Evolutionary conservation across 1,284 basidiomycete species (phyloP).

Genomic region (Trametes polyzona): DNA sequence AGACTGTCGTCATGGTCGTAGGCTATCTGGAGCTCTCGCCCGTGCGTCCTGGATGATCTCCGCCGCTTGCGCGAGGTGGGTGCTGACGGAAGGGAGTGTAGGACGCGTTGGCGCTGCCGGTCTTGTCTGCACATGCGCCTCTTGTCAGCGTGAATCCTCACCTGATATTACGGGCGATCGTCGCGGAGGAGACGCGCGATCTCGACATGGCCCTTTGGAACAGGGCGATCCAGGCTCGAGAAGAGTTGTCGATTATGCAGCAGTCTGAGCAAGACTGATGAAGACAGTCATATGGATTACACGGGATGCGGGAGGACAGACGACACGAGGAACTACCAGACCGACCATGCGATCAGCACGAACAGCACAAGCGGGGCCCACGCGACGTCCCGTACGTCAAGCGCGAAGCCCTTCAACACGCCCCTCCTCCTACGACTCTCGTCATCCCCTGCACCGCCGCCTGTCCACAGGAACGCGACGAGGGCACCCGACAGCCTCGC

Average conservation of each 20-base stretch:
- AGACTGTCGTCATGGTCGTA: conserved; percentile 52
- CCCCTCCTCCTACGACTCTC: conserved; percentile 26
- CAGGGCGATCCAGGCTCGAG: conserved; percentile 35
- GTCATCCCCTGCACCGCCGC: conserved; percentile 1
- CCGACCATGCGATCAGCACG: conserved; percentile 31
- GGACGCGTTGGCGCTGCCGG: conserved; percentile 18
- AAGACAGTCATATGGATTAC: not conserved
- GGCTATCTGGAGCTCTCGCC: conserved; percentile 55
- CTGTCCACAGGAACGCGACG: conserved; percentile 20
- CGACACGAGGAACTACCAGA: conserved; percentile 28
- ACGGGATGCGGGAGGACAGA: conserved; percentile 3
- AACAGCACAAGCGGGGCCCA: conserved; percentile 41
- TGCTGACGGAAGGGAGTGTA: not conserved
- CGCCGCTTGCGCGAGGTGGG: not conserved
- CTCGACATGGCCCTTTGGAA: conserved; percentile 54
- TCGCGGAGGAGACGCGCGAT: conserved; percentile 48
- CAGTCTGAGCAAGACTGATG: not conserved
- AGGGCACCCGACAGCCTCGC: not conserved
- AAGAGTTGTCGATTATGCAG: conserved; percentile 2
- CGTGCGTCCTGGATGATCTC: conserved; percentile 36
- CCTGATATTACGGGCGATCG: conserved; percentile 54
- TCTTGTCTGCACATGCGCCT: conserved; percentile 23
- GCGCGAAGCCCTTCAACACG: conserved; percentile 35
- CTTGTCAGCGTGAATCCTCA: conserved; percentile 38
- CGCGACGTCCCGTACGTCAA: conserved; percentile 40